phyloP scores from a whole-genome alignment of 257 asterid genomes.

The Nicotiana otophora region DNA sequence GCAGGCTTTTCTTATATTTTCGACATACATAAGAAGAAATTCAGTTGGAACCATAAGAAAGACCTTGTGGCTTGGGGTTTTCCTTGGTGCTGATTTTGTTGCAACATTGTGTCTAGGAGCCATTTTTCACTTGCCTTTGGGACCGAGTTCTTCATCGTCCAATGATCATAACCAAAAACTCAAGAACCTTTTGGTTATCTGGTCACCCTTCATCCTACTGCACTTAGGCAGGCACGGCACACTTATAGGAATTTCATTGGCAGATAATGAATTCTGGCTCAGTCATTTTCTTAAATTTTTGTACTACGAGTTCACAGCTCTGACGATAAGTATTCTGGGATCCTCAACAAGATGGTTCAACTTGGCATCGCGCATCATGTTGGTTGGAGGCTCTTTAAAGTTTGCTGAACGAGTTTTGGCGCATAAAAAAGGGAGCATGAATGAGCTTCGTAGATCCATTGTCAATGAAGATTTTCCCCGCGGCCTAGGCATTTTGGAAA shows the following conservation, averaged over 20 bases:
- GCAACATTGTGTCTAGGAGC: not conserved
- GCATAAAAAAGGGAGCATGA: not conserved
- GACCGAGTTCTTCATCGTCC: not conserved
- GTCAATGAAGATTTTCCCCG: not conserved
- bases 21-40: not conserved
- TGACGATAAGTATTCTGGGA: not conserved
- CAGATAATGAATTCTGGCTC: not conserved
- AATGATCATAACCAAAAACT: not conserved
- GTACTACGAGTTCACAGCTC: not conserved
- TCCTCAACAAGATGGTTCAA: not conserved
- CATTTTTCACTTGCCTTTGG: constrained; percentile 1
- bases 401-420: not conserved
- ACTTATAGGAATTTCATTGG: not conserved
- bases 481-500: not conserved
- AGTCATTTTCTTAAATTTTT: not conserved
- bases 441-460: not conserved
- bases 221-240: not conserved
- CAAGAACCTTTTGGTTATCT: not conserved
- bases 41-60: not conserved
- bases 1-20: not conserved
- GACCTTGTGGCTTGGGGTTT: not conserved
- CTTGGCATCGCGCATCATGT: not conserved
- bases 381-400: not conserved
- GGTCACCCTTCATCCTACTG: constrained; percentile 1
- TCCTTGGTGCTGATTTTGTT: not conserved